Evolutionary conservation across 495 filamentous ascomycete genomes (phyloP), one percentile per base, ranked within the genome.

Genomic region (Penicillium lividum): DNA sequence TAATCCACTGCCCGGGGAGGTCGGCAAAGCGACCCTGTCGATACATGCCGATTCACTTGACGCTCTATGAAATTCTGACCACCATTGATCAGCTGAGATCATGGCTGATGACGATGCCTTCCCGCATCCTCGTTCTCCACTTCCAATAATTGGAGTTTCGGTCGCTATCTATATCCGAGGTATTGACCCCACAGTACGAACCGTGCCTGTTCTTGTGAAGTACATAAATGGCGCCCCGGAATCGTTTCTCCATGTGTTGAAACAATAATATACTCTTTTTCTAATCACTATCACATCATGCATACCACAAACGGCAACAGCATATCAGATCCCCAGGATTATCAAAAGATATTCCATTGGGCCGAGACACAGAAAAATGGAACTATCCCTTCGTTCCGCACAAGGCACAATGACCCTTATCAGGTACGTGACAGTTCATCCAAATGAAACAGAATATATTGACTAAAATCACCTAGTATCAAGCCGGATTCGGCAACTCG

Each of bases 281-380:
- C 16, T 53, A 4, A 34, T 28, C 15, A 44, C 27, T 34, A 15
- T 31, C 30, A 34, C 54, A 66, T 10, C 33, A 77, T 75, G 69
- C 59, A 64, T 57, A 69, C 70, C 6, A 46, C 64, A 54, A 58
- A 55, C 38, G 52, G 62, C 3, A 58, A 55, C 38, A 50, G 62
- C 3, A 55, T 71, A 10, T 52, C 69, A 4, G 67, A 74, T 53
- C 72, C 69, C 51, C 61, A 68, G 60, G 80, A 82, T 54, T 84
- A 82, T 64, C 80, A 83, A 61, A 76, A 81, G 49, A 80, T 84
- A 52, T 82, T 84, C 73, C 80, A 83, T 64, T 82, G 81, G 81
- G 80, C 79, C 10, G 80, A 82, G 65, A 82, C 80, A 3, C 81
- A 84, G 53, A 77, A 82, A 66, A 71, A 81, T 67, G 78, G 70